Base-by-base conservation (phyloP, 1,284 basidiomycete genomes). In the Bondarzewia mesenterica region DNA sequence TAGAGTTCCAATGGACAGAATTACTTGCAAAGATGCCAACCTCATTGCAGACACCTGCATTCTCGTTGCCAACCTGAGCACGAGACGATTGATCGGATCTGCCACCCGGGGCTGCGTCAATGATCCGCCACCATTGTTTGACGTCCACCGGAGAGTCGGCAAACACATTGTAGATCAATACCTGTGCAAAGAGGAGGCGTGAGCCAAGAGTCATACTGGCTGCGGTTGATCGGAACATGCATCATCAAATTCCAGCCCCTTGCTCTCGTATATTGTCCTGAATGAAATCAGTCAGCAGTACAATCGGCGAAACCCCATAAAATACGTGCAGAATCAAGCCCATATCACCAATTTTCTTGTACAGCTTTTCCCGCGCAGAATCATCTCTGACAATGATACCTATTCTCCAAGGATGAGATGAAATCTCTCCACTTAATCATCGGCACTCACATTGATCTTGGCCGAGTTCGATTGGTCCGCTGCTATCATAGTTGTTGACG, bases 171-270 rank as follows among this genome's bases (percentile, higher is more conserved):
- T 79, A 86, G 1, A 88, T 58, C 2, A 88, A 65, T 3, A 88
- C 84, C 81, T 86, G 20, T 40, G 38, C 10, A 10, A 18, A 10
- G 12, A 21, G 10, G 14, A 3, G 41, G 18, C 21, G 12, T 42
- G 5, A 15, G 21, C 8, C 7, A 23, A 12, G 12, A 21, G 7
- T 15, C 4, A 16, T 14, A 27, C 18, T 42, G n/a, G 5, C 20
- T n/a, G 12, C n/a, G 29, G 12, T 32, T 32, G 4, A 7, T 3
- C n/a, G 29, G 29, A 57, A 14, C 71, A 48, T 51, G 82, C 82
- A 49, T 86, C 83, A 54, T 85, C 74, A 57, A 86, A 86, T 58
- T 86, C 85, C 0, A 86, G 64, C 1, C 85, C 85, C 60, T 88
- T 88, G 68, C 77, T 80, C 45, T 88, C 81, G 52, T 83, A 84